phyloP scores from a whole-genome alignment of 2,329 filamentous ascomycete species.

The Amauroascus niger region DNA sequence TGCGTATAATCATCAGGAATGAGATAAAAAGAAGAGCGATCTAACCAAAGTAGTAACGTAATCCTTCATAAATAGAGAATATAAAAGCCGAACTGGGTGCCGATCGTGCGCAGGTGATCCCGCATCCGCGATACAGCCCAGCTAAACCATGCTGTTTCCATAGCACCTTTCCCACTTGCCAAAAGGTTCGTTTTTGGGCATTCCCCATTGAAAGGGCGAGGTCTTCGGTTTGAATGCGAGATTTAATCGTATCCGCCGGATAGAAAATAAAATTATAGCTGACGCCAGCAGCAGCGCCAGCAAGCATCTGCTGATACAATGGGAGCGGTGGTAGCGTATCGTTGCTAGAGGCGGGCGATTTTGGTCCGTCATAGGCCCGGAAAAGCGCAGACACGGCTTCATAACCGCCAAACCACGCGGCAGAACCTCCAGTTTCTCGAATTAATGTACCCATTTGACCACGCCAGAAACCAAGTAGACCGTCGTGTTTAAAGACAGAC shows the following conservation, averaged over 20 bases:
- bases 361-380: conserved; percentile 45
- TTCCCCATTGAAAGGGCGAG: conserved; percentile 38
- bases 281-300: conserved; percentile 80
- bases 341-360: conserved; percentile 9
- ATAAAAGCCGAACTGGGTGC: conserved; percentile 97
- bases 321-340: conserved; percentile 50
- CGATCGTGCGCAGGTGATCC: conserved; percentile 78
- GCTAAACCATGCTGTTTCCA: conserved; percentile 74
- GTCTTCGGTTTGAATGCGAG: conserved; percentile 85
- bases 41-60: conserved; percentile 57
- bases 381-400: conserved; percentile 68
- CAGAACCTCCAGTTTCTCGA: conserved; percentile 82
- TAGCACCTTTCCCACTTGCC: conserved; percentile 59
- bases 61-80: conserved; percentile 84
- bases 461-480: conserved; percentile 82
- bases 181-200: conserved; percentile 56
- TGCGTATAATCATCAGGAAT: background rate
- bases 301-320: conserved; percentile 76
- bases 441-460: conserved; percentile 90
- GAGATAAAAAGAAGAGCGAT: background rate
- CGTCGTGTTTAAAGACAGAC: conserved; percentile 72
- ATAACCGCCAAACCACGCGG: conserved; percentile 91
- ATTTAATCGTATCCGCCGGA: conserved; percentile 95
- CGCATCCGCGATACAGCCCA: conserved; percentile 87
- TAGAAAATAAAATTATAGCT: conserved; percentile 97